Evolutionary conservation across 176 grass and related monocot species (phyloP).

Genomic region (sorghum (Sorghum bicolor)): Sorghum_bicolor_NCBIv3 NC_012879.2:49635001-49635500

Average conservation of each 20-base stretch:
- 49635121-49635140: too few relatives aligned
- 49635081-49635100: too few relatives aligned
- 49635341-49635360: neutral
- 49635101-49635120: too few relatives aligned
- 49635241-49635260: neutral
- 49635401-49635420: constrained; percentile 28
- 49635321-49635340: neutral
- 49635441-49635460: neutral
- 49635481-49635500: constrained; percentile 11
- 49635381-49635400: constrained; percentile 27
- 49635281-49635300: neutral
- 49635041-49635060: too few relatives aligned
- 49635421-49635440: neutral
- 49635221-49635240: neutral
- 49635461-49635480: neutral
- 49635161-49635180: too few relatives aligned
- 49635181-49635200: neutral
- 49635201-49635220: neutral
- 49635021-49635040: too few relatives aligned
- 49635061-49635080: too few relatives aligned
- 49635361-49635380: constrained; percentile 19
- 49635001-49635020: neutral
- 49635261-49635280: too few relatives aligned
- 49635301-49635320: too few relatives aligned
- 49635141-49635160: too few relatives aligned